Conservation (phyloP, 2,329 filamentous ascomycete genomes). For the Diaporthe aspalathi region DNA sequence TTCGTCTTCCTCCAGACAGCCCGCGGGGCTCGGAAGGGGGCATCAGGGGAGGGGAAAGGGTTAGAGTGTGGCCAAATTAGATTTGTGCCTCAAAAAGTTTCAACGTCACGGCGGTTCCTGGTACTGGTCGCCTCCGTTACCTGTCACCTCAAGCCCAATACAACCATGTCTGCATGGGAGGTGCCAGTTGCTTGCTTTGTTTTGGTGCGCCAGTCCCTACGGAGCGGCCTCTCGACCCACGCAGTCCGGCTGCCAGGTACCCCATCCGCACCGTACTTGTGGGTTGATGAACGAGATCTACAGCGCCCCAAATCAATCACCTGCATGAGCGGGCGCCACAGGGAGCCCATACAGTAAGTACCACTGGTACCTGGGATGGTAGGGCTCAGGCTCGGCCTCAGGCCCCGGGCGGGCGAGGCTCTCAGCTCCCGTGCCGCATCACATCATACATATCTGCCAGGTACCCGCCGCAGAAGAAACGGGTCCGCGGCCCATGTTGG, state of each 20-base stretch:
- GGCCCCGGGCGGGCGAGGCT: conserved; percentile 17
- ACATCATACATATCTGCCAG: conserved; percentile 32
- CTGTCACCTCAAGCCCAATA: conserved; percentile 28
- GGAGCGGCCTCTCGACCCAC: neutral
- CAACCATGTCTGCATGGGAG: conserved; percentile 27
- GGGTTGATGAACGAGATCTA: conserved; percentile 22
- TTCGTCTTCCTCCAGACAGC: neutral
- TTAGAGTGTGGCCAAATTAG: conserved; percentile 14
- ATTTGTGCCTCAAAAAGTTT: conserved; percentile 32
- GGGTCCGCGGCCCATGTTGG: conserved; percentile 13
- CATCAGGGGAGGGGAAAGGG: neutral
- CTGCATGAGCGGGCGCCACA: conserved; percentile 33
- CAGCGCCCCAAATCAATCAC: conserved; percentile 26
- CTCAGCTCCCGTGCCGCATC: conserved; percentile 16
- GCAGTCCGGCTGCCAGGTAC: conserved; percentile 4
- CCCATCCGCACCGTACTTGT: conserved; percentile 20
- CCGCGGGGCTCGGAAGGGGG: conserved; percentile 19
- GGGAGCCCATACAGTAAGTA: neutral
- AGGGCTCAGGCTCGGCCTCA: neutral
- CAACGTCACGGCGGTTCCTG: conserved; percentile 35
- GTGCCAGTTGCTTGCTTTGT: conserved; percentile 20
- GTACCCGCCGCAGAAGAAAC: conserved; percentile 22
- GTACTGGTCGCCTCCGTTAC: conserved; percentile 5
- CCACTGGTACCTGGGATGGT: neutral
- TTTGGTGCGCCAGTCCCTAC: conserved; percentile 11